These are phyloP conservation scores for Bacterosira constricta DNA, from an alignment of 108 stramenopile species.

Conservation along the genomic window DNA sequence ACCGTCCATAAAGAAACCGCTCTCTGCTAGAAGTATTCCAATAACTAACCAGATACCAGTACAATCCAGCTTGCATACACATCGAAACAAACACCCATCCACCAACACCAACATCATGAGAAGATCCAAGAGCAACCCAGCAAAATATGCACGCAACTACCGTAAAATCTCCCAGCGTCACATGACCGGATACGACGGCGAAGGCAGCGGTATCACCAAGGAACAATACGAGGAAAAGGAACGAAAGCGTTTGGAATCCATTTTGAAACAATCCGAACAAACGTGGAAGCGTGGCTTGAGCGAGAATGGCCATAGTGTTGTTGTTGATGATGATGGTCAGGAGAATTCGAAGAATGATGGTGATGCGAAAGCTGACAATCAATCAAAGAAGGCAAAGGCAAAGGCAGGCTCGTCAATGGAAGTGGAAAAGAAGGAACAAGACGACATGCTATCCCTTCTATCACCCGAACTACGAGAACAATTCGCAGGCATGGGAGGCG, in stretches of 20 bases:
- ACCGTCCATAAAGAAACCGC: no score
- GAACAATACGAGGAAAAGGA: conserved; percentile 66
- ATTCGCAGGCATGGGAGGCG: conserved; percentile 37
- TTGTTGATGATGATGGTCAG: conserved; percentile 18
- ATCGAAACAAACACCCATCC: background rate
- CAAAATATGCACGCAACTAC: conserved; percentile 84
- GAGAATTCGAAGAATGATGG: conserved; percentile 2
- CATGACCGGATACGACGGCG: conserved; percentile 72
- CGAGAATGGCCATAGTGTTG: conserved; percentile 1
- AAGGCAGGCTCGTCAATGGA: no score
- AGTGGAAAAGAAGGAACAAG: conserved; percentile 19
- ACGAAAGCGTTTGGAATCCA: conserved; percentile 55
- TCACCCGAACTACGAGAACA: conserved; percentile 69
- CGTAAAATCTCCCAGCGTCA: conserved; percentile 87
- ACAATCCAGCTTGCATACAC: no score
- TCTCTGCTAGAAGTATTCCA: no score
- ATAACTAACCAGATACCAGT: no score
- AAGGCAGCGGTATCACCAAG: conserved; percentile 5
- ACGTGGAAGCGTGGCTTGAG: conserved; percentile 49
- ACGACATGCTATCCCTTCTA: conserved; percentile 51
- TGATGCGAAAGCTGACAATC: background rate
- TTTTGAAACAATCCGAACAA: conserved; percentile 60
- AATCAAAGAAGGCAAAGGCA: background rate
- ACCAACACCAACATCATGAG: conserved; percentile 57
- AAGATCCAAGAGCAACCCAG: conserved; percentile 80